Evolutionary conservation across 257 asterid genomes (phyloP), one percentile per base, ranked within the genome.

Genomic region (Verbena officinalis): DNA sequence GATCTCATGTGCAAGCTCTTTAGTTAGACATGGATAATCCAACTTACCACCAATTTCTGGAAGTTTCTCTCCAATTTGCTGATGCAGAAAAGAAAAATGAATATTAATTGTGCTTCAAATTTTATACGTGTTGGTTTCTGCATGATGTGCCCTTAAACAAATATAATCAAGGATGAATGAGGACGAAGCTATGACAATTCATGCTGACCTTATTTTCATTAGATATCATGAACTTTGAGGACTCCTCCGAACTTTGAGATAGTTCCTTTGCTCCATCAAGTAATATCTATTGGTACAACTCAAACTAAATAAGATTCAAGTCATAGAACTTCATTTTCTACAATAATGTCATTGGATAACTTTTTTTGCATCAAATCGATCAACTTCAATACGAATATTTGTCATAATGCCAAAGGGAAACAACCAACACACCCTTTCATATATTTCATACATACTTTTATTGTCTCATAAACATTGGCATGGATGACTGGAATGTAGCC

Each of bases 381-480:
- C 73, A 63, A 42, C 79, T 33, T 57, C 62, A 72, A 68, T 30
- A 60, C 61, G 55, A 75, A 60, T 55, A 21, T 31, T 73, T 39
- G 64, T 36, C 59, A 62, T 40, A 51, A 62, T 72, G 46, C 65
- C 61, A 61, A 80, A 80, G 78, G 83, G 87, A 71, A 84, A 88
- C 76, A 81, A 89, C 88, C 83, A 75, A 86, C 96, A 81, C 92
- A 90, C 86, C 88, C 92, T 83, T 85, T 79, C 90, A 78, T 73
- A 71, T 79, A 78, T 77, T 78, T 80, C 99, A 44, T n/a, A n/a
- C n/a, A n/a, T 94, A 94, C 99, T 90, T 94, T 88, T 86, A 90
- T 94, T 76, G 98, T 88, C 95, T 94, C 98, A 81, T 88, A 94
- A 57, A 94, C 86, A 78, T 94, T 94, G 92, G 99, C 99, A 77